Conservation (phyloP, 306 rosid genomes). For the Cucurbita maxima region DNA sequence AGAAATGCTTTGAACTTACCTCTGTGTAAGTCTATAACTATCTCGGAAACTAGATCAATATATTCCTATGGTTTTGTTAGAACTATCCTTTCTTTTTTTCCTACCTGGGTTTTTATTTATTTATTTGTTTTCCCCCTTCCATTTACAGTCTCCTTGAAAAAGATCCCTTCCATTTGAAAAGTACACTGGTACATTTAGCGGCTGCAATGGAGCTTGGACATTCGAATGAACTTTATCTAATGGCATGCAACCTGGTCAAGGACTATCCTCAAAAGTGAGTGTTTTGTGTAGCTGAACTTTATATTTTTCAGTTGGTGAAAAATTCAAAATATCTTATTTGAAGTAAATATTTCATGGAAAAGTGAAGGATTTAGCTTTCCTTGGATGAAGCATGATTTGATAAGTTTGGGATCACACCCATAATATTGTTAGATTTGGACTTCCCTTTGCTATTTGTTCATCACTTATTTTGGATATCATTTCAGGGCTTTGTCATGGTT, state of each 20-base stretch:
- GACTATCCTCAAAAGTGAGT: slow-evolving; percentile 90
- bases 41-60: slow-evolving; percentile 4
- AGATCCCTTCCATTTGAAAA: slow-evolving; percentile 86
- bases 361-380: background rate
- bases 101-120: background rate
- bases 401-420: background rate
- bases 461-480: background rate
- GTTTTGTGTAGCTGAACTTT: slow-evolving; percentile 4
- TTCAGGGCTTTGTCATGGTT: slow-evolving; percentile 93
- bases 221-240: slow-evolving; percentile 88
- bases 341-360: background rate
- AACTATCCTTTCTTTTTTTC: background rate
- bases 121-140: background rate
- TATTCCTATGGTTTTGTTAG: background rate
- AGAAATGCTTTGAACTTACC: slow-evolving; percentile 88
- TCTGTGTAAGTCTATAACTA: slow-evolving; percentile 54
- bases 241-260: slow-evolving; percentile 93
- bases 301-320: background rate
- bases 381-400: background rate
- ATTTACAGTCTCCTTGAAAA: slow-evolving; percentile 71
- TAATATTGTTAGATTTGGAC: background rate
- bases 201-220: slow-evolving; percentile 96
- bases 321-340: background rate
- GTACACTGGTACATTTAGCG: slow-evolving; percentile 83
- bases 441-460: background rate